These are phyloP conservation scores for Physaria fendleri DNA, from an alignment of 345 rosid genomes.

Conservation along the genomic window DNA sequence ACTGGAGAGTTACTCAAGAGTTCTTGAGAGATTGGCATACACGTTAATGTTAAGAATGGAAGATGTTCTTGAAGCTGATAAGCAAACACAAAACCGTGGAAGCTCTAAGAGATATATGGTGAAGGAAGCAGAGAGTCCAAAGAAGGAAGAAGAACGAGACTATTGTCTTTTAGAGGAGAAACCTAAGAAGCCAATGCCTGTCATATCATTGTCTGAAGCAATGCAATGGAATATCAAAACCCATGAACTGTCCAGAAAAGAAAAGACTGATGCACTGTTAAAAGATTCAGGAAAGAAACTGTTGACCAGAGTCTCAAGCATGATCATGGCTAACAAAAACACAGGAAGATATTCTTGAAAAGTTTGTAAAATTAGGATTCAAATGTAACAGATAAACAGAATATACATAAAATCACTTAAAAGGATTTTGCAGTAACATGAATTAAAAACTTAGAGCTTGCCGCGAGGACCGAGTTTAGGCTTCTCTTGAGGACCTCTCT, in stretches of 20 bases:
- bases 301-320: constrained; percentile 33
- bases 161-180: constrained; percentile 22
- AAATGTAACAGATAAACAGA: constrained; percentile 25
- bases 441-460: constrained; percentile 52
- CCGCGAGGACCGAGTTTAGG: constrained; percentile 91
- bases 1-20: constrained; percentile 81
- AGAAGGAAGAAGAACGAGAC: constrained; percentile 11
- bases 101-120: constrained; percentile 20
- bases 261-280: constrained; percentile 9
- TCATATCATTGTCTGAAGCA: constrained; percentile 45
- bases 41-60: constrained; percentile 64
- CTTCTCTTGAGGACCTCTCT: constrained; percentile 92
- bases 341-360: constrained; percentile 23
- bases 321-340: constrained; percentile 32
- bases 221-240: constrained; percentile 52
- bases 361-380: constrained; percentile 17
- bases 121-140: constrained; percentile 23
- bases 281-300: constrained; percentile 37
- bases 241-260: constrained; percentile 16
- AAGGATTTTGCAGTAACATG: neutral
- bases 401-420: constrained; percentile 21
- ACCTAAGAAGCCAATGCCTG: constrained; percentile 14
- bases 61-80: constrained; percentile 67
- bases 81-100: constrained; percentile 41
- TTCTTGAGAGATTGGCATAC: constrained; percentile 78